A percentile compares a stretch with the other conserved stretches of the same genome.
phyloP scores from a whole-genome alignment of 768 basidiomycete species.

The Pisolithus microcarpus region DNA sequence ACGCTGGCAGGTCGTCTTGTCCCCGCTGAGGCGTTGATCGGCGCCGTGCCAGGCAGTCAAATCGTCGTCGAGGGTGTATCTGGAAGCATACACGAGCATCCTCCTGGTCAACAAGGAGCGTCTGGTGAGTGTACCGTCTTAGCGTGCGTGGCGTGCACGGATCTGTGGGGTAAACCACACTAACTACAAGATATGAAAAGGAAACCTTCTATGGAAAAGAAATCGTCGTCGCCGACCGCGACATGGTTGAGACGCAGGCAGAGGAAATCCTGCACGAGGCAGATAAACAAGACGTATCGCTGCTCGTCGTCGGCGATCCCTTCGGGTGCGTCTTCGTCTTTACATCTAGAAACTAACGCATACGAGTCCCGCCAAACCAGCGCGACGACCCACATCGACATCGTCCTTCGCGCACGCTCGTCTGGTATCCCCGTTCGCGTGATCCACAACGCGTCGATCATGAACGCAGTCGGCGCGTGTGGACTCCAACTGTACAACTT shows the following conservation, averaged over 20 bases:
- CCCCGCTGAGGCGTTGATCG: neutral
- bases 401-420: conserved; percentile 81
- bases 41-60: conserved; percentile 57
- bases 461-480: conserved; percentile 91
- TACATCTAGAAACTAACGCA: neutral
- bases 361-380: conserved; percentile 32
- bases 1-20: conserved; percentile 2
- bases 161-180: neutral
- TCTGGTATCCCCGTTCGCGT: conserved; percentile 73
- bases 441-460: conserved; percentile 96
- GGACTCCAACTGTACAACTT: conserved; percentile 98
- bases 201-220: conserved; percentile 86
- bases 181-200: conserved; percentile 36
- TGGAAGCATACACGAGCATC: conserved; percentile 96
- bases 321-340: conserved; percentile 55
- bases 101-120: conserved; percentile 86
- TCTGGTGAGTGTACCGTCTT: conserved; percentile 50
- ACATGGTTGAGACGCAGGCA: conserved; percentile 91
- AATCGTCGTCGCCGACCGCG: conserved; percentile 87
- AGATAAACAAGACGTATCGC: conserved; percentile 71
- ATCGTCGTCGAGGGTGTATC: conserved; percentile 75
- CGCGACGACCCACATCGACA: conserved; percentile 95
- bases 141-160: too few relatives aligned
- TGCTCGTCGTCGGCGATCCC: conserved; percentile 96
- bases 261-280: conserved; percentile 83